These are phyloP conservation scores for Pistacia atlantica DNA, from an alignment of 345 rosid species.

Conservation along the genomic window DNA sequence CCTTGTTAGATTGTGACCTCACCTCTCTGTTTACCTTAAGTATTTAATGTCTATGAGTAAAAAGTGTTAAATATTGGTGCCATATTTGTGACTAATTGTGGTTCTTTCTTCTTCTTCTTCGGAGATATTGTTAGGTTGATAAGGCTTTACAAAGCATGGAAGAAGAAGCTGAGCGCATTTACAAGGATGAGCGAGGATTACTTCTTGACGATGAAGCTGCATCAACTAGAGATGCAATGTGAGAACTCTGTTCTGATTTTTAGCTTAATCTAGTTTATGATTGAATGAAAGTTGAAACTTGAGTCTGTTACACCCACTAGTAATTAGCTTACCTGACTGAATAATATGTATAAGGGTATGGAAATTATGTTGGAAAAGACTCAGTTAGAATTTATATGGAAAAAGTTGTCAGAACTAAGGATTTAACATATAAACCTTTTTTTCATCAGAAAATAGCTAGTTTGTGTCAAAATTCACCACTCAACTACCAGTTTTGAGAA, in stretches of 20 bases:
- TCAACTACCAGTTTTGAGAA: not conserved
- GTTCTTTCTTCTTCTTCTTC: constrained; percentile 1
- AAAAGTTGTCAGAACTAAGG: not conserved
- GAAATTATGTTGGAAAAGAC: not conserved
- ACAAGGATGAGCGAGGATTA: constrained; percentile 75
- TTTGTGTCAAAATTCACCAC: not conserved
- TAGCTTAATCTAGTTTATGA: not conserved
- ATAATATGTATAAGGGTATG: not conserved
- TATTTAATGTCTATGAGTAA: not conserved
- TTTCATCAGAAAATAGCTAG: not conserved
- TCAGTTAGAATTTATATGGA: too few species aligned
- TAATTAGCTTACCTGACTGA: not conserved
- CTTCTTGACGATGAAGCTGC: constrained; percentile 97
- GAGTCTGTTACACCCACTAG: not conserved
- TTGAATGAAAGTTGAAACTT: not conserved
- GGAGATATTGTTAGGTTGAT: constrained; percentile 58
- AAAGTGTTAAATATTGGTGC: not conserved
- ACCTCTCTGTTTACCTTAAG: not conserved
- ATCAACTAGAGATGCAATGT: constrained; percentile 97
- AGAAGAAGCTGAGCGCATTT: constrained; percentile 90
- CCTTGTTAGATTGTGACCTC: not conserved
- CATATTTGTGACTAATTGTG: not conserved
- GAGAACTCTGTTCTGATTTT: constrained; percentile 30
- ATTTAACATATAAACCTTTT: not conserved
- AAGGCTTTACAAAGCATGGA: constrained; percentile 89